Evolutionary conservation across 345 rosid genomes (phyloP), one percentile per base, ranked within the genome.

Genomic region (Noccaea bulbosa): DNA sequence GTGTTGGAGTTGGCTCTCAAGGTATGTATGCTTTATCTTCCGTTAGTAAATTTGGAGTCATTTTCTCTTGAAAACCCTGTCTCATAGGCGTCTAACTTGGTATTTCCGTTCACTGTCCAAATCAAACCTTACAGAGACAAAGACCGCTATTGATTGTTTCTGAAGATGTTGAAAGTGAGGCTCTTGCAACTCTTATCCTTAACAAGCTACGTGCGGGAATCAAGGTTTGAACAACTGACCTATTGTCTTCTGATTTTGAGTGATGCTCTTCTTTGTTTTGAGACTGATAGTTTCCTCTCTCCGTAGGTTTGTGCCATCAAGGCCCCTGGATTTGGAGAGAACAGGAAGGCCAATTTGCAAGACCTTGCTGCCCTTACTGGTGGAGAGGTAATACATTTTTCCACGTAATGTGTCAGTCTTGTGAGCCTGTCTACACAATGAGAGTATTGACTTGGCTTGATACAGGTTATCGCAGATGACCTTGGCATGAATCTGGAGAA

Each of bases 291-390:
- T 4, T 11, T 56, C 17, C 39, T 64, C 47, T 10, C 34, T 70
- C 22, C 22, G 14, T 47, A 91, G 98, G 90, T 94, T 20, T 94
- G 99, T 82, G 89, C 99, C 55, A 81, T 94, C 37, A 94, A 94
- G 71, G 99, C 99, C 52, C 99, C 99, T 56, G 98, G 98, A 30
- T 94, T 94, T 79, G 99, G 99, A 63, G 99, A 94, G 80, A 94
- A 94, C 69, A 79, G 99, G 77, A 91, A 88, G 79, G 83, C 98
- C 40, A 79, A 76, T 63, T 75, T 94, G 69, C 93, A 91, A 16
- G 99, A 94, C 78, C 93, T 94, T 63, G 96, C 99, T 17, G 78
- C 50, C 47, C 94, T 94, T 47, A 91, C 99, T 2, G 98, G 97
- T 50, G 97, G 85, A 20, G 78, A 91, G 73, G 97, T 87, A 64